Base-by-base conservation (phyloP, 2,329 filamentous ascomycete genomes). In the Aspergillus sp. region DNA sequence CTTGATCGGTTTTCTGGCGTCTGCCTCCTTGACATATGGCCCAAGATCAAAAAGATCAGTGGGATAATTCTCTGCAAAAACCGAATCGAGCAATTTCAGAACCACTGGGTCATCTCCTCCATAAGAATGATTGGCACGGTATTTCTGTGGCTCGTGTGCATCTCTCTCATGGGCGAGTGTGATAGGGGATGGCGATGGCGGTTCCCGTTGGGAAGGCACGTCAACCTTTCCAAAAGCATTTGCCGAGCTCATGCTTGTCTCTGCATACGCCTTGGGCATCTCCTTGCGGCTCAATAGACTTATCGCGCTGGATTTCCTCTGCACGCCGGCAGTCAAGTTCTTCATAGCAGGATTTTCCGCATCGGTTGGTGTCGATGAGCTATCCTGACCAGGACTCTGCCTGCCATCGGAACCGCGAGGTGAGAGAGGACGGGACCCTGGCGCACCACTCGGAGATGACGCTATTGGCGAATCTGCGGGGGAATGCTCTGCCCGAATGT, bases 41-140 rank as follows among this genome's bases (percentile, higher is more conserved):
- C 93, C 93, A 62, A 96, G 66, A 46, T 84, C 81, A 41, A 79
- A 74, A 34, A 78, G 66, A 49, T 82, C 79, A 1, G 74, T 71
- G 1, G 80, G 79, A 48, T 80, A 81, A 45, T 78, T 81, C 46
- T 83, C 79, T 0, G 77, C 75, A 59, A 91, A 96, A 70, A 97
- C 90, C 5, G 86, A 82, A 61, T 96, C 88, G 4, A 98, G 64
- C n/a, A 84, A 67, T 45, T 73, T 78, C 39, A 84, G 61, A 6
- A 85, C 74, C 4, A 73, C 76, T 1, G 80, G 80, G 51, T 84
- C 79, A 46, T 86, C 90, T 1, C 93, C 93, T 36, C 81, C 78
- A 60, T 98, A 97, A 3, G 86, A 89, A 67, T 97, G 91, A 33
- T 82, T 83, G 3, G 79, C 77, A 45, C 76, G 77, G 49, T 79